A percentile compares a stretch with the other conserved stretches of the same genome.
Evolutionary conservation across 805 yeast species (phyloP).

Genomic region (Zygosaccharomyces lentus): DNA sequence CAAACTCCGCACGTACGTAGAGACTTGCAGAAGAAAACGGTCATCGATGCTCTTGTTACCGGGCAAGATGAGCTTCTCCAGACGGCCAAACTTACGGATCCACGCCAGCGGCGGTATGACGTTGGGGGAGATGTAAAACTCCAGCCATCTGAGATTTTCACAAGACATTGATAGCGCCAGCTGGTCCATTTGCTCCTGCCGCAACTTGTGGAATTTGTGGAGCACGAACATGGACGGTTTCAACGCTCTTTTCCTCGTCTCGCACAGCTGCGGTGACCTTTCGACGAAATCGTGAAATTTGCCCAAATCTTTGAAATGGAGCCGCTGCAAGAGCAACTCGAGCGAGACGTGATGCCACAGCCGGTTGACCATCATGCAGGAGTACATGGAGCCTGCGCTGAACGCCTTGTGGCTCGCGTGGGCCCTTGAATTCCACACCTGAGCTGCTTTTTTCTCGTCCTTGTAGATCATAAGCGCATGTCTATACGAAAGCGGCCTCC

Average conservation of each 20-base stretch:
- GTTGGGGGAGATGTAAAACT: conserved; percentile 77
- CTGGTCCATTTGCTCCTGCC: conserved; percentile 51
- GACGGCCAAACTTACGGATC: conserved; percentile 37
- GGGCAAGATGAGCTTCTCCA: conserved; percentile 53
- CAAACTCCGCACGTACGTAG: conserved; percentile 54
- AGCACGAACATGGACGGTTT: conserved; percentile 51
- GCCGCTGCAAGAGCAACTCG: conserved; percentile 50
- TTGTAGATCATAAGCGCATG: conserved; percentile 69
- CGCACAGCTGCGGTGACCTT: conserved; percentile 9
- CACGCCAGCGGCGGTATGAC: conserved; percentile 52
- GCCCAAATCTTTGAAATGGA: conserved; percentile 49
- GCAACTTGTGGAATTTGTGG: conserved; percentile 57
- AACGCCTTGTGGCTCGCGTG: background rate
- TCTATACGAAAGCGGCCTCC: conserved; percentile 62
- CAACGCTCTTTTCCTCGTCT: conserved; percentile 19
- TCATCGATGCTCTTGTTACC: conserved; percentile 67
- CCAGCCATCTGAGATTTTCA: conserved; percentile 59
- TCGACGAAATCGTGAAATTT: conserved; percentile 44
- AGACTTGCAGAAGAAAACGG: conserved; percentile 47
- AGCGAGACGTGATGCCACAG: conserved; percentile 56
- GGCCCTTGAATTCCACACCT: conserved; percentile 40
- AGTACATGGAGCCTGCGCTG: conserved; percentile 39
- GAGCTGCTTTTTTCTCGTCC: conserved; percentile 43
- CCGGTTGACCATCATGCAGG: conserved; percentile 65
- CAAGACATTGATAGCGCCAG: conserved; percentile 42